Percentiles rank a stretch among this genome's conserved stretches.
Conservation (phyloP, 2,329 filamentous ascomycete species). For the Xylaria sp. region DNA sequence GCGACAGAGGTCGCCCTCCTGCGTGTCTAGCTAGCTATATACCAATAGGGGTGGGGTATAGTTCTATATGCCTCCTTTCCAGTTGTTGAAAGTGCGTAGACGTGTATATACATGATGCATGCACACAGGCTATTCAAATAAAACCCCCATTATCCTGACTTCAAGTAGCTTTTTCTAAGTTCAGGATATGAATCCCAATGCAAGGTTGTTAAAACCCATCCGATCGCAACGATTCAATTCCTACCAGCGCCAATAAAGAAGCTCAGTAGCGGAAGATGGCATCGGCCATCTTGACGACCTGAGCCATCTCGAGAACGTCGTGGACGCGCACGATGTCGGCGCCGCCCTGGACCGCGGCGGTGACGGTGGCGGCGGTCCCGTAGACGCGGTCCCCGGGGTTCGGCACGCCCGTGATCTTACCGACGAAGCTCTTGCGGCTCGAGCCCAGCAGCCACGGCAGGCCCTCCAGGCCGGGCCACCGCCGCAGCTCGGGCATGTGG, state of each 20-base stretch:
- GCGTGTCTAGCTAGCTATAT: background rate
- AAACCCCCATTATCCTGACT: background rate
- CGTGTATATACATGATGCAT: background rate
- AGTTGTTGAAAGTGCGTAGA: slow-evolving; percentile 14
- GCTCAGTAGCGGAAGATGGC: slow-evolving; percentile 79
- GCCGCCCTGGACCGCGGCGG: slow-evolving; percentile 84
- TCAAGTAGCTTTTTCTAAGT: background rate
- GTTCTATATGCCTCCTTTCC: slow-evolving; percentile 3
- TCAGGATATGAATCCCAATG: background rate
- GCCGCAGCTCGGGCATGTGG: slow-evolving; percentile 70
- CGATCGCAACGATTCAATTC: background rate
- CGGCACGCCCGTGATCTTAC: slow-evolving; percentile 79
- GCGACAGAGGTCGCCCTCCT: slow-evolving; percentile 1
- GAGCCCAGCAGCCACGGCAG: slow-evolving; percentile 90
- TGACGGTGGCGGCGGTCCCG: slow-evolving; percentile 90
- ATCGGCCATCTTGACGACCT: slow-evolving; percentile 88
- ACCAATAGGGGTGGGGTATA: background rate
- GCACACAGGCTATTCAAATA: background rate
- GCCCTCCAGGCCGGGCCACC: slow-evolving; percentile 71
- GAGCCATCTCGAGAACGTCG: slow-evolving; percentile 85
- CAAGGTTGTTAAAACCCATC: background rate
- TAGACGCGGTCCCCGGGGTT: slow-evolving; percentile 76
- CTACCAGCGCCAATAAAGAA: background rate
- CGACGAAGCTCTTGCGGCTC: slow-evolving; percentile 91
- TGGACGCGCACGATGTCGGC: slow-evolving; percentile 94